phyloP scores from a whole-genome alignment of 73 alveolate genomes.

The Symbiodinium pilosum region DNA sequence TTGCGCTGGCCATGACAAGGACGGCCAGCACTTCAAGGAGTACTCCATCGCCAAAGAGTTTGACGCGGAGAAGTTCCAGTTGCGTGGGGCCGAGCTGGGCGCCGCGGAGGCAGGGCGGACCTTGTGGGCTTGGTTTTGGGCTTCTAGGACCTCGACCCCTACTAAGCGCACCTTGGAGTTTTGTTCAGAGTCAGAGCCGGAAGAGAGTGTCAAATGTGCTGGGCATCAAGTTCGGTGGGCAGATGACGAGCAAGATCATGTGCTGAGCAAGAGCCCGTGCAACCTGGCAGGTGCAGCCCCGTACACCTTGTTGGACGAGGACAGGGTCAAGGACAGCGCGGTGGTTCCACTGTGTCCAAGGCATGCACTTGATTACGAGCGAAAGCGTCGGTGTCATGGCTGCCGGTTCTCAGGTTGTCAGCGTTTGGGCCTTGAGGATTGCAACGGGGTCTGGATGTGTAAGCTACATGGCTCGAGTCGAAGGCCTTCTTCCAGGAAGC shows the following conservation, averaged over 20 bases:
- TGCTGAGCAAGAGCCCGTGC: background rate
- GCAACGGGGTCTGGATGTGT: background rate
- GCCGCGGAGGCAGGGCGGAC: background rate
- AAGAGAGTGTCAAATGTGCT: background rate
- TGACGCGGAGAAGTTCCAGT: conserved; percentile 1
- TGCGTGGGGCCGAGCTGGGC: background rate
- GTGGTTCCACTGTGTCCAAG: background rate
- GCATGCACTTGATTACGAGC: background rate
- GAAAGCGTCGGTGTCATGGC: background rate
- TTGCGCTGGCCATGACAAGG: background rate
- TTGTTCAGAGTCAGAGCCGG: conserved; percentile 26
- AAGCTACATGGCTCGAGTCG: background rate
- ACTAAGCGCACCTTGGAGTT: background rate
- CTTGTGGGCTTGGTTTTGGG: background rate
- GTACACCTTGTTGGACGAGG: background rate
- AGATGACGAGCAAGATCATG: background rate
- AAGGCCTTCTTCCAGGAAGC: background rate
- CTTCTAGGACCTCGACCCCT: background rate
- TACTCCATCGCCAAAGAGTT: conserved; percentile 19
- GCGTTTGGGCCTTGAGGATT: background rate
- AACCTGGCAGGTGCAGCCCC: background rate
- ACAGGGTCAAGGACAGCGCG: background rate
- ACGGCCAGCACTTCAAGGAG: conserved; percentile 35
- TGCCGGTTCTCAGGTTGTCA: background rate
- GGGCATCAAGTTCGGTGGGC: background rate